A percentile compares a stretch with the other conserved stretches of the same genome.
These are phyloP conservation scores for Verbascum thapsus DNA, from an alignment of 257 asterid species.

Conservation along the genomic window DNA sequence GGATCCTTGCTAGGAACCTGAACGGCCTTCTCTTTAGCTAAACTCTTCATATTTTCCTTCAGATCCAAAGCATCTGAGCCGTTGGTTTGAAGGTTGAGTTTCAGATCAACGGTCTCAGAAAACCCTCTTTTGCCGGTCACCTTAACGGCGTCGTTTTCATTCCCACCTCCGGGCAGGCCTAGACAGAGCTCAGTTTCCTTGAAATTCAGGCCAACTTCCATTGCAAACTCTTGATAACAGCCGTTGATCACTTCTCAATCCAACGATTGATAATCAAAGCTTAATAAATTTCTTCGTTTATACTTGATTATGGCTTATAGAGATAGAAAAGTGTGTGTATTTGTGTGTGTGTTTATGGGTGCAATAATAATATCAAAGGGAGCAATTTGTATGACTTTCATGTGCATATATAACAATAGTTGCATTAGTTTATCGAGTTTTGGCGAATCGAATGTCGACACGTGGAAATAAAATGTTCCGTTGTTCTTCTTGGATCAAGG, in stretches of 20 bases:
- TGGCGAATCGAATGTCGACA: conserved; percentile 43
- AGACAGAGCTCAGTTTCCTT: conserved; percentile 62
- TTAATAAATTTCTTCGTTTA: no score
- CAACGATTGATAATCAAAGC: no score
- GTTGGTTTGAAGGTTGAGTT: conserved; percentile 52
- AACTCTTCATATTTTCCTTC: conserved; percentile 31
- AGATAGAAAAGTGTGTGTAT: not conserved
- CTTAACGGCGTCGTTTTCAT: conserved; percentile 34
- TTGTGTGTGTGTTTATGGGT: no score
- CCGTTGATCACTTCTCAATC: not conserved
- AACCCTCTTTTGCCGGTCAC: conserved; percentile 53
- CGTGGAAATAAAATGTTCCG: conserved; percentile 49
- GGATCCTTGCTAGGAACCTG: conserved; percentile 40
- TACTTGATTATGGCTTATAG: not conserved
- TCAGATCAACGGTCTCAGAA: conserved; percentile 65
- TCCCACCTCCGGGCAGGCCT: conserved; percentile 44
- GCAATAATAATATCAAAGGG: conserved; percentile 39
- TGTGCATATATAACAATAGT: conserved; percentile 41
- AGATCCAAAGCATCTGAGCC: conserved; percentile 46
- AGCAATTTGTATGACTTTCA: conserved; percentile 36
- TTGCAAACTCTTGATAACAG: not conserved
- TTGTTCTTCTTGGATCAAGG: conserved; percentile 67
- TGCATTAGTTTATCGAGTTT: conserved; percentile 33
- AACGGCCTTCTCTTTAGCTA: conserved; percentile 31
- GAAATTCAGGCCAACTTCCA: conserved; percentile 44